Conservation (phyloP, 345 rosid genomes). For the Eutrema heterophyllum region DNA sequence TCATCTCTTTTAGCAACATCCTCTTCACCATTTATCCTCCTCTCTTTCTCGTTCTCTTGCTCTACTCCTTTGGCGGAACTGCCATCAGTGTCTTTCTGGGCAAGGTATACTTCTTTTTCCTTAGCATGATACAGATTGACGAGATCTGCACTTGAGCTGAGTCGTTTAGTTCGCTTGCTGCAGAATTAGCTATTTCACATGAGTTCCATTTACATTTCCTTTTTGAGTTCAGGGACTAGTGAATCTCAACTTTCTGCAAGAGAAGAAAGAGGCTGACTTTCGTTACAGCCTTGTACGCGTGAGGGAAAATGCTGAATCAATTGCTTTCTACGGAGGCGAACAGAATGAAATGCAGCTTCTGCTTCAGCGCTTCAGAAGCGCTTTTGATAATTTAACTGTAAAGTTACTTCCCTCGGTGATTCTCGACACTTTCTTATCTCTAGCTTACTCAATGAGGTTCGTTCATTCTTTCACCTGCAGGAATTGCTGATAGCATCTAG, state of each 20-base stretch:
- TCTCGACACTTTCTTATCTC: background rate
- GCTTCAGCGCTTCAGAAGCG: slow-evolving; percentile 83
- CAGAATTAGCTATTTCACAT: background rate
- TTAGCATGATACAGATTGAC: background rate
- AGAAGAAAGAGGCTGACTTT: slow-evolving; percentile 97
- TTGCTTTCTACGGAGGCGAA: slow-evolving; percentile 94
- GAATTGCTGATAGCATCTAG: slow-evolving; percentile 86
- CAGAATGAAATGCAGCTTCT: slow-evolving; percentile 82
- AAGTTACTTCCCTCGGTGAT: background rate
- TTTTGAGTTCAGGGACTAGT: slow-evolving; percentile 65
- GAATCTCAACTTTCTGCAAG: slow-evolving; percentile 88
- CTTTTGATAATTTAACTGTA: slow-evolving; percentile 82
- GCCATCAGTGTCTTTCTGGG: slow-evolving; percentile 80
- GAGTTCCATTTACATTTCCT: slow-evolving; percentile 5
- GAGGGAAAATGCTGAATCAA: slow-evolving; percentile 95
- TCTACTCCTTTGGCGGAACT: slow-evolving; percentile 86
- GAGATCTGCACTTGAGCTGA: too few species aligned
- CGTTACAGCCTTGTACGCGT: slow-evolving; percentile 96
- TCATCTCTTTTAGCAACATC: slow-evolving; percentile 93
- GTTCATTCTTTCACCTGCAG: slow-evolving; percentile 40
- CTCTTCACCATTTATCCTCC: slow-evolving; percentile 90
- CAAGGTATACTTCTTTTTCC: slow-evolving; percentile 43
- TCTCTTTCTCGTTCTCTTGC: slow-evolving; percentile 67
- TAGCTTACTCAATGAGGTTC: slow-evolving; percentile 6
- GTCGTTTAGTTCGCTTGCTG: background rate